Conservation (phyloP, 257 asterid species). For the Petunia secreta region DNA sequence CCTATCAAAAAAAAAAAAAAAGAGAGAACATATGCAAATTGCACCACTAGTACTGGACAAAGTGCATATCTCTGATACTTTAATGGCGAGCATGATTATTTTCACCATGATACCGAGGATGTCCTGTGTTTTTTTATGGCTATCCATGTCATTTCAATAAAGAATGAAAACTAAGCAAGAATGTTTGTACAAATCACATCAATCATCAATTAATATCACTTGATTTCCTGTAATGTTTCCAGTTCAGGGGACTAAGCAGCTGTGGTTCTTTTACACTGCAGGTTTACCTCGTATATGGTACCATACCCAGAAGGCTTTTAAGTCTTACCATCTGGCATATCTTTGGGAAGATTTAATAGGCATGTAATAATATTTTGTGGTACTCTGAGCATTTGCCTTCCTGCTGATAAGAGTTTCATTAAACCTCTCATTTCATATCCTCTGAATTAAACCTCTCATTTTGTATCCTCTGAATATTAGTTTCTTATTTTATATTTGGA, state of each 20-base stretch:
- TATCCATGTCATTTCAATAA: background rate
- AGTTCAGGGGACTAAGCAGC: background rate
- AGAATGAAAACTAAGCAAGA: background rate
- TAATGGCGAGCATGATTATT: background rate
- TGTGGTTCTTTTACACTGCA: background rate
- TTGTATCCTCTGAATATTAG: background rate
- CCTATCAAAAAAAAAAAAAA: too few relatives aligned
- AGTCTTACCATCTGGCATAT: constrained; percentile 6
- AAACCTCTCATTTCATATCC: background rate
- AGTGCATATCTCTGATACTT: background rate
- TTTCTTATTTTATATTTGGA: background rate
- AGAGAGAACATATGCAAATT: background rate
- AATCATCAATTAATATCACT: background rate
- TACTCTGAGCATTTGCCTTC: background rate
- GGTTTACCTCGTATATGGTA: background rate
- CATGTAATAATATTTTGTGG: constrained; percentile 7
- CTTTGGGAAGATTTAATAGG: background rate
- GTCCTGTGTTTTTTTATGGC: background rate
- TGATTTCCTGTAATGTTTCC: background rate
- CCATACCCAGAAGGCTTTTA: background rate
- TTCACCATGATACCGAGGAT: background rate
- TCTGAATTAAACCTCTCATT: background rate
- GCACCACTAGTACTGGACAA: background rate
- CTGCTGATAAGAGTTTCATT: background rate
- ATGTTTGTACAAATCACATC: background rate